phyloP scores from a whole-genome alignment of 805 yeast genomes.

The Schwanniomyces yamadae region DNA sequence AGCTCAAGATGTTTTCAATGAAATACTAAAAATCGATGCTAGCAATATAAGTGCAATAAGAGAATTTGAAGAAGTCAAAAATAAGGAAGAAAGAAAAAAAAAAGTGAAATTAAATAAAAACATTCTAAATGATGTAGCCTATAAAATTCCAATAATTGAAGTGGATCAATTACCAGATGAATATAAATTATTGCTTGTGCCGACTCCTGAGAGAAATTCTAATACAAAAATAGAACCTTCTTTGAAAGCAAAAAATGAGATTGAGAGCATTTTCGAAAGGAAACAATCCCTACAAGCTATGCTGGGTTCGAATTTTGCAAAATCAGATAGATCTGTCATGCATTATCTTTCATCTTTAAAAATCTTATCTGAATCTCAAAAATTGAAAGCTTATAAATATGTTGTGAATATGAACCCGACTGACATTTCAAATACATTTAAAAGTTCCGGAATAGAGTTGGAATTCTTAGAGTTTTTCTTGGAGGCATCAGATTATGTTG shows the following conservation, averaged over 20 bases:
- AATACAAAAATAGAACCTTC: background rate
- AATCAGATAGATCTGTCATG: conserved; percentile 21
- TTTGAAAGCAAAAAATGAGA: conserved; percentile 2
- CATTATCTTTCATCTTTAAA: conserved; percentile 24
- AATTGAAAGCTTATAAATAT: conserved; percentile 32
- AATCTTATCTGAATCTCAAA: conserved; percentile 24
- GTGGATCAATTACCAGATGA: conserved; percentile 46
- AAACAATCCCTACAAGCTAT: too few species aligned
- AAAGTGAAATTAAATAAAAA: conserved; percentile 9
- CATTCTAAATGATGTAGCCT: conserved; percentile 4
- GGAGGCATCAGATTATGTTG: conserved; percentile 35
- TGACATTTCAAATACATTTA: conserved; percentile 31
- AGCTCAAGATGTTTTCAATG: conserved; percentile 28
- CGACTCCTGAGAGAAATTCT: too few species aligned
- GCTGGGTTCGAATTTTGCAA: too few species aligned
- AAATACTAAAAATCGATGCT: conserved; percentile 43
- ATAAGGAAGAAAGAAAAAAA: background rate
- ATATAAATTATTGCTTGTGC: conserved; percentile 16
- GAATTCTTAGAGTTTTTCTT: conserved; percentile 48
- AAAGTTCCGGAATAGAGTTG: conserved; percentile 47
- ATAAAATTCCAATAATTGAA: conserved; percentile 34
- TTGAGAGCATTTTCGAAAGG: conserved; percentile 16
- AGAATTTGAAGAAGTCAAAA: conserved; percentile 28
- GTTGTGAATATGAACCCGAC: conserved; percentile 28
- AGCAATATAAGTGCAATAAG: conserved; percentile 35